Evolutionary conservation across 495 filamentous ascomycete species (phyloP).

Genomic region (Aspergillus incahuasiensis): DNA sequence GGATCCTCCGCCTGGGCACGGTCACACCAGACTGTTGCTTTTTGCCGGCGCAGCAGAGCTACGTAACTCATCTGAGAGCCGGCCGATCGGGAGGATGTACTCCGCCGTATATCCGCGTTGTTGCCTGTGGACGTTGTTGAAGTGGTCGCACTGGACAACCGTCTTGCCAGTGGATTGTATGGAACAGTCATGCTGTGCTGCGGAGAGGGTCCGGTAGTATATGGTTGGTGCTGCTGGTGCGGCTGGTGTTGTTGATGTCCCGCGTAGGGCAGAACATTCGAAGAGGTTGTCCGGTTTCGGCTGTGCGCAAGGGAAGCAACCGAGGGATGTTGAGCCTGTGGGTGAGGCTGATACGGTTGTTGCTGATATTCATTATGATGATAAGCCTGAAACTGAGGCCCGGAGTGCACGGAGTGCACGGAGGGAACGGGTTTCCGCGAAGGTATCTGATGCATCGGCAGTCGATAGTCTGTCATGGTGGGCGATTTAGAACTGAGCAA

Average conservation of each 20-base stretch:
- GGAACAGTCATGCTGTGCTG: slow-evolving; percentile 32
- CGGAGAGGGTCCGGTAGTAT: slow-evolving; percentile 23
- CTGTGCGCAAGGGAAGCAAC: slow-evolving; percentile 37
- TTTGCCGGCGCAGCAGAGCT: slow-evolving; percentile 89
- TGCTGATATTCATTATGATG: slow-evolving; percentile 30
- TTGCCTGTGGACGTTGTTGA: slow-evolving; percentile 58
- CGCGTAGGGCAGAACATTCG: slow-evolving; percentile 49
- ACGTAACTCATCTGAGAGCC: slow-evolving; percentile 73
- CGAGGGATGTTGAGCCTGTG: slow-evolving; percentile 21
- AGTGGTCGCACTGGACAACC: slow-evolving; percentile 70
- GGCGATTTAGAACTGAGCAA: slow-evolving; percentile 25
- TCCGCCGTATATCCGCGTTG: slow-evolving; percentile 63
- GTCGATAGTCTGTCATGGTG: slow-evolving; percentile 43
- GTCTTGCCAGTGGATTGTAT: slow-evolving; percentile 47
- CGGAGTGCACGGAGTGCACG: slow-evolving; percentile 25
- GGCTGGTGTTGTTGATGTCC: slow-evolving; percentile 25
- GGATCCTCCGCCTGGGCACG: slow-evolving; percentile 91
- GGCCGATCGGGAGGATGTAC: slow-evolving; percentile 60
- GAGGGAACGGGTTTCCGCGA: slow-evolving; percentile 32
- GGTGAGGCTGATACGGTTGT: slow-evolving; percentile 8
- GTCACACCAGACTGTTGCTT: slow-evolving; percentile 98
- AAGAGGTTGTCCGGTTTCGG: slow-evolving; percentile 58
- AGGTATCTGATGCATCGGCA: slow-evolving; percentile 37
- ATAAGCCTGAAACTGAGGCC: slow-evolving; percentile 32
- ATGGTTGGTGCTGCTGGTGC: slow-evolving; percentile 17